phyloP scores from a whole-genome alignment of 305 asterid species.

The Salvia sclarea region DNA sequence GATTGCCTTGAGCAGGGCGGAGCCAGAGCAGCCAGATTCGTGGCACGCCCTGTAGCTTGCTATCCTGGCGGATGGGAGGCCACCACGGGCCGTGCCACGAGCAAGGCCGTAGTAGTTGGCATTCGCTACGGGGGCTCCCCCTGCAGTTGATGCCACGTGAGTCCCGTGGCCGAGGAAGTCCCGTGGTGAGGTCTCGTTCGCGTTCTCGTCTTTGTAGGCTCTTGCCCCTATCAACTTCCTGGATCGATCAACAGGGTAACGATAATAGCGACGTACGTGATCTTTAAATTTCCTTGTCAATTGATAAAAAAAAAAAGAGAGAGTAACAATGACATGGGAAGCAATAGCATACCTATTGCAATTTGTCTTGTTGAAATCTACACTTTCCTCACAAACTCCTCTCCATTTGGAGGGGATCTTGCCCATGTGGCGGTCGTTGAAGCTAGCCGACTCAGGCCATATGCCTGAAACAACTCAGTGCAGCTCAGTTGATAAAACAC shows the following conservation, averaged over 20 bases:
- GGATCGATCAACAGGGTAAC: too few relatives aligned
- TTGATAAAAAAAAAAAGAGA: background rate
- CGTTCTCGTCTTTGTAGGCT: constrained; percentile 38
- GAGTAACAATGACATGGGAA: too few relatives aligned
- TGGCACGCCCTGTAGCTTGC: constrained; percentile 74
- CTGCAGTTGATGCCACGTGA: constrained; percentile 72
- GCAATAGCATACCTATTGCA: constrained; percentile 82
- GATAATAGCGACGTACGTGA: too few relatives aligned
- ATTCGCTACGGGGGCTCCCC: constrained; percentile 46
- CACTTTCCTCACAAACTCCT: constrained; percentile 77
- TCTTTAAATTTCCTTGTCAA: too few relatives aligned
- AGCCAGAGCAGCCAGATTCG: constrained; percentile 51
- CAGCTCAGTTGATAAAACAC: too few relatives aligned
- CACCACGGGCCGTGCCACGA: constrained; percentile 64
- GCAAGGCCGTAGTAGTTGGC: constrained; percentile 71
- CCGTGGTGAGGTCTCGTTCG: constrained; percentile 67
- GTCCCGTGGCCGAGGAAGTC: constrained; percentile 74
- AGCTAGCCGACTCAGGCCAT: constrained; percentile 85
- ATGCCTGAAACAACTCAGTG: too few relatives aligned
- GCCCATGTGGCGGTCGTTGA: constrained; percentile 51
- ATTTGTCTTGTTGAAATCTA: constrained; percentile 51
- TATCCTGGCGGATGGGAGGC: constrained; percentile 61
- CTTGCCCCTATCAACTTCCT: constrained; percentile 81
- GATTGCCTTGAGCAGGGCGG: constrained; percentile 60
- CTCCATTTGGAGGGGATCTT: constrained; percentile 70